A percentile compares a stretch with the other conserved stretches of the same genome.
Evolutionary conservation across 495 filamentous ascomycete genomes (phyloP).

Genomic region (Aspergillus leporis): DNA sequence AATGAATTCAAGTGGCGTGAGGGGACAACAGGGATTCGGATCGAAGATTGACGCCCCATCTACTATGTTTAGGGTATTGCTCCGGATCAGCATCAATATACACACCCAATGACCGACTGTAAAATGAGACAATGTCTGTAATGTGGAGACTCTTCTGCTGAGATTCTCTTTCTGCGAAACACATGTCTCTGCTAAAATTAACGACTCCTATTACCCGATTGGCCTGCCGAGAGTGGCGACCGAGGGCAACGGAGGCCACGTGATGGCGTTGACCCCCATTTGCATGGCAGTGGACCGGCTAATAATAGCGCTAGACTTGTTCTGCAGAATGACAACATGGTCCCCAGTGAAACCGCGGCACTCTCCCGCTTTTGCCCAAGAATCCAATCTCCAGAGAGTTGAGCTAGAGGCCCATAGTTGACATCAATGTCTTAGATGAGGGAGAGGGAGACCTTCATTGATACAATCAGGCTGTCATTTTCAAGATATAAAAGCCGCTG

Average conservation of each 20-base stretch:
- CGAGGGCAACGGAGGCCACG: neutral
- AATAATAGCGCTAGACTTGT: neutral
- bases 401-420: neutral
- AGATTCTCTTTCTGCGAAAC: constrained; percentile 5
- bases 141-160: neutral
- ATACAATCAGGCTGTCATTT: neutral
- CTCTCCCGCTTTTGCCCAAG: neutral
- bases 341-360: neutral
- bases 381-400: neutral
- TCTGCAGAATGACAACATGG: neutral
- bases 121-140: constrained; percentile 15
- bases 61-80: neutral
- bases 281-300: neutral
- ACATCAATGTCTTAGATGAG: constrained; percentile 1
- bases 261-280: neutral
- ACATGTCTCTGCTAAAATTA: constrained; percentile 3
- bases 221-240: neutral
- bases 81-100: neutral
- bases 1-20: neutral
- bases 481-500: neutral
- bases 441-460: neutral
- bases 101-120: neutral
- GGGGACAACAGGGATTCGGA: neutral
- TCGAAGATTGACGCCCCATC: neutral
- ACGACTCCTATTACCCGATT: neutral